Evolutionary conservation across 192 early-diverging fungal genomes (phyloP).

Genomic region (Rhizophagus clarus): DNA sequence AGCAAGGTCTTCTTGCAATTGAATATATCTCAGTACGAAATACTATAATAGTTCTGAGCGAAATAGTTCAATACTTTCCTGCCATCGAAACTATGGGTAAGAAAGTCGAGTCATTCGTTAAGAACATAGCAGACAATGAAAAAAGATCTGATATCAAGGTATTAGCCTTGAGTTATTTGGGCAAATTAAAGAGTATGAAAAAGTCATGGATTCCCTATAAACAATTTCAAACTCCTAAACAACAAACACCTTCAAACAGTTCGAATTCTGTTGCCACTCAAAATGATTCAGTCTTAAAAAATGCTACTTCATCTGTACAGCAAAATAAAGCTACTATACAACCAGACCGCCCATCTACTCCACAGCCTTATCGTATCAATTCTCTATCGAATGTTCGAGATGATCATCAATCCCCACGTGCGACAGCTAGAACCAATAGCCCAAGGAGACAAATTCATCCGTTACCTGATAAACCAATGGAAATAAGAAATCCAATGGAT

Average conservation of each 20-base stretch:
- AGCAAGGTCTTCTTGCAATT: constrained; percentile 50
- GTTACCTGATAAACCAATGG: constrained; percentile 2
- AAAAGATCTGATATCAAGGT: constrained; percentile 71
- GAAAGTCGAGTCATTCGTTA: constrained; percentile 43
- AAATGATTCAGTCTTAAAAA: background rate
- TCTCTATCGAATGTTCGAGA: background rate
- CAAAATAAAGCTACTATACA: background rate
- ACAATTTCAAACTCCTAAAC: constrained; percentile 5
- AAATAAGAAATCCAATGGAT: background rate
- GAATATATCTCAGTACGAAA: constrained; percentile 80
- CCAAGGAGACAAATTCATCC: constrained; percentile 19
- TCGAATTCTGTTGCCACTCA: background rate
- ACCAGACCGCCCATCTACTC: no score
- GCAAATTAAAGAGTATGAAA: constrained; percentile 36
- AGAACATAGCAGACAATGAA: constrained; percentile 58
- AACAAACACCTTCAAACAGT: background rate
- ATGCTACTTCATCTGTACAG: background rate
- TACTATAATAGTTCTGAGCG: constrained; percentile 69
- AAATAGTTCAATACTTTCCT: constrained; percentile 65
- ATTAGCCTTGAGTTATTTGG: constrained; percentile 61
- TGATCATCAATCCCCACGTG: background rate
- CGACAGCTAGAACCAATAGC: background rate
- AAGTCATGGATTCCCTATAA: constrained; percentile 23
- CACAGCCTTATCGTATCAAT: background rate
- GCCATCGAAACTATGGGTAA: constrained; percentile 57